Conservation (phyloP, 2,329 filamentous ascomycete species). For the Cercospora citrullina region DNA sequence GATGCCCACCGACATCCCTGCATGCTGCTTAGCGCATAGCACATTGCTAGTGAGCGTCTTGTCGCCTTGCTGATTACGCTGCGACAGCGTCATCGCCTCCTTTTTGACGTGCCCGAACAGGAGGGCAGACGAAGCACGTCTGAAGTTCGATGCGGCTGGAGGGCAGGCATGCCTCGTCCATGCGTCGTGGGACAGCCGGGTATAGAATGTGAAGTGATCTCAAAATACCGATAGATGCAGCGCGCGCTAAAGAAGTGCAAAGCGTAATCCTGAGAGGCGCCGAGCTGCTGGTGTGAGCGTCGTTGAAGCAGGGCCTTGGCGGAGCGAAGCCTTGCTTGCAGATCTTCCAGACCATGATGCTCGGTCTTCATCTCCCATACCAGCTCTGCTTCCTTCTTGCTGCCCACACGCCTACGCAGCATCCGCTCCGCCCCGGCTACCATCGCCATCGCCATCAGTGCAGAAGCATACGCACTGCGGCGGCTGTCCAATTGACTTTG, state of each 20-base stretch:
- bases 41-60: background rate
- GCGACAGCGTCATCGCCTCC: conserved; percentile 1
- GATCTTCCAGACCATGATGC: conserved; percentile 8
- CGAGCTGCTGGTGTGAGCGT: conserved; percentile 2
- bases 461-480: background rate
- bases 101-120: background rate
- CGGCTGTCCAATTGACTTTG: conserved; percentile 49
- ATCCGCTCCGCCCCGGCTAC: background rate
- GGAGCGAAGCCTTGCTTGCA: background rate
- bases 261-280: conserved; percentile 2
- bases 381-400: background rate
- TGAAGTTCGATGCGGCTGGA: conserved; percentile 1
- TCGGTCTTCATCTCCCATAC: background rate
- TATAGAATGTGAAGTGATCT: background rate
- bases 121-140: conserved; percentile 1
- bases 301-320: conserved; percentile 1
- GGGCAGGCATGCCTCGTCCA: background rate
- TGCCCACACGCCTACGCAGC: background rate
- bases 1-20: conserved; percentile 4
- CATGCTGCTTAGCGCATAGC: conserved; percentile 1
- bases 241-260: background rate
- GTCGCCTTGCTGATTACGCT: background rate
- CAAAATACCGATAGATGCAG: background rate
- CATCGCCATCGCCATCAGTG: conserved; percentile 13
- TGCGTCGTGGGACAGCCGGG: background rate